Evolutionary conservation across 129 eudicot genomes (phyloP).

Genomic region (Rutidosis leptorrhynchoides): DNA sequence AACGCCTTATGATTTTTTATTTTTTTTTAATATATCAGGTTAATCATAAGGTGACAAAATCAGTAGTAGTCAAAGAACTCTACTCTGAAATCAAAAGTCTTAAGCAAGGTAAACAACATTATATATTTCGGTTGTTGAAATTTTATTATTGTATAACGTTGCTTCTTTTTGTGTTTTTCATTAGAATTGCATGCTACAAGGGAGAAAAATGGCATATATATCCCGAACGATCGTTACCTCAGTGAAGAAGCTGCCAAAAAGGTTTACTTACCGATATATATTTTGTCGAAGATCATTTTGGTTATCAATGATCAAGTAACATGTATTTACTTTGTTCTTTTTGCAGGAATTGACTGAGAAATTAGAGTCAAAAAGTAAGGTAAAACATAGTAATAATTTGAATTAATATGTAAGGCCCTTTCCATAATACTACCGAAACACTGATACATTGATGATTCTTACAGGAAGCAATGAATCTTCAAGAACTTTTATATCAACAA

Average conservation of each 20-base stretch:
- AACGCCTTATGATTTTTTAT: background rate
- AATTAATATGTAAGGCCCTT: background rate
- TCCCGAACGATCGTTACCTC: conserved; percentile 49
- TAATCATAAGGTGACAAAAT: conserved; percentile 57
- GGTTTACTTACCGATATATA: conserved; percentile 32
- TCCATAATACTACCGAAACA: background rate
- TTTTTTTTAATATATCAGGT: conserved; percentile 31
- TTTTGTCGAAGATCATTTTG: background rate
- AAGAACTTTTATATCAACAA: conserved; percentile 46
- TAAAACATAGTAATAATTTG: conserved; percentile 12
- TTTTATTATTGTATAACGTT: background rate
- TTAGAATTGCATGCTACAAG: conserved; percentile 61
- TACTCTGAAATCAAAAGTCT: conserved; percentile 53
- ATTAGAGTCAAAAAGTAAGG: conserved; percentile 53
- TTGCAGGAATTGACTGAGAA: conserved; percentile 53
- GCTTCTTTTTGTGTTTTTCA: conserved; percentile 5
- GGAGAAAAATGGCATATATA: conserved; percentile 61
- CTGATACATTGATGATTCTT: conserved; percentile 6
- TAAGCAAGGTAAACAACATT: conserved; percentile 45
- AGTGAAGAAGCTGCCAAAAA: conserved; percentile 57
- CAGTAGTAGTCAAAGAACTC: conserved; percentile 47
- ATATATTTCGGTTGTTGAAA: conserved; percentile 4
- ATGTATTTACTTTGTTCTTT: background rate
- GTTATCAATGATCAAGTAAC: conserved; percentile 10
- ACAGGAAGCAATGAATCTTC: conserved; percentile 52